Conservation (phyloP, 805 yeast species). For the Millerozyma miso region DNA sequence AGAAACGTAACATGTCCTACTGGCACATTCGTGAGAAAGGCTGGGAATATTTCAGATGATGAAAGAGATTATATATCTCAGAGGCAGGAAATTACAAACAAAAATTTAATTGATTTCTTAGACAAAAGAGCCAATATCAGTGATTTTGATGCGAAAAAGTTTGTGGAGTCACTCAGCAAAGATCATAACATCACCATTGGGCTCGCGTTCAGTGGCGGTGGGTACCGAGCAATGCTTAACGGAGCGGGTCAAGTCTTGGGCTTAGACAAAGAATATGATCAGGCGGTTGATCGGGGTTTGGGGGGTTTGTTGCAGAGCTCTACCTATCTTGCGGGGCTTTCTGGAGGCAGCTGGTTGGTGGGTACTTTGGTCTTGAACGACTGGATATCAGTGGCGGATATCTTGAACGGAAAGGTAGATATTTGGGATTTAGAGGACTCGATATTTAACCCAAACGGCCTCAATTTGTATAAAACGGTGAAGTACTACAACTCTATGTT, state of each 20-base stretch:
- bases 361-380: conserved; percentile 34
- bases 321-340: conserved; percentile 35
- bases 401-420: conserved; percentile 18
- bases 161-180: conserved; percentile 17
- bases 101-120: conserved; percentile 24
- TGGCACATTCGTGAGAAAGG: conserved; percentile 22
- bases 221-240: conserved; percentile 35
- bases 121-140: conserved; percentile 24
- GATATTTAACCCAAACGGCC: conserved; percentile 61
- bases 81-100: conserved; percentile 26
- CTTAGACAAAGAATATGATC: conserved; percentile 31
- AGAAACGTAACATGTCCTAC: conserved; percentile 27
- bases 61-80: conserved; percentile 24
- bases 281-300: conserved; percentile 23
- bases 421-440: conserved; percentile 69
- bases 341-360: conserved; percentile 41
- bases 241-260: conserved; percentile 43
- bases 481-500: conserved; percentile 42
- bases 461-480: conserved; percentile 48
- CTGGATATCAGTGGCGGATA: conserved; percentile 30
- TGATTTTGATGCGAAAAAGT: conserved; percentile 29
- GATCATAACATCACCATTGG: conserved; percentile 24
- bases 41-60: conserved; percentile 15
- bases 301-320: conserved; percentile 40
- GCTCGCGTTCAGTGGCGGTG: conserved; percentile 17